Evolutionary conservation across 2,329 filamentous ascomycete species (phyloP), one percentile per base, ranked within the genome.

Genomic region (Fusarium mexicanum): DNA sequence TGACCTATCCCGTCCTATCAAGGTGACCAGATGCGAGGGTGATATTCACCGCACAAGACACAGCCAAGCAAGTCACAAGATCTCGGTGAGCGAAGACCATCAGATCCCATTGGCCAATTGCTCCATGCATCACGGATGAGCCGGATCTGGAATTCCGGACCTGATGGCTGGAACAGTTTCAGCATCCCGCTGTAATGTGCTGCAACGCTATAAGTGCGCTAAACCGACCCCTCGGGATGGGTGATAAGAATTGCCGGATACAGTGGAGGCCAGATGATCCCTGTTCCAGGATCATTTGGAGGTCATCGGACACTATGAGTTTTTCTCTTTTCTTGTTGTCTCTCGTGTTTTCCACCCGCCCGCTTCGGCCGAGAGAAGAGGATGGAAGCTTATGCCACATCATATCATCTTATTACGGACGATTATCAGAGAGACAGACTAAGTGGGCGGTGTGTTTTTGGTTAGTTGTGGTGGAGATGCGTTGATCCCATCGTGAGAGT

Each of bases 141-240:
- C 74, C 76, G 76, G 76, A 78, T 78, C 67, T 76, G 76, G 76
- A 69, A 78, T 69, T 69, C 76, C 76, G 76, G 73, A 70, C 76
- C 76, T 77, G 73, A 69, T 58, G 73, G 66, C 73, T 77, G 76
- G 76, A 75, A 77, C 68, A 55, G 53, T 54, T 65, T 59, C 59
- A 70, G 65, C 65, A 69, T 64, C 74, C 67, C 60, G 65, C 24
- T 61, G 50, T 47, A 37, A 59, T 37, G 55, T 59, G 24, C 41
- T 61, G 51, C 16, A 68, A 59, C 43, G 51, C 57, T 50, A 58
- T 71, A 62, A 64, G 66, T 55, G 26, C 59, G 51, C 64, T 77
- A 77, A 71, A 66, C 53, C 50, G 63, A 77, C 75, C 47, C 75
- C 75, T 76, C 67, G 51, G 48, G 46, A 54, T 41, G 61, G 46